phyloP scores from a whole-genome alignment of 2,329 filamentous ascomycete genomes.

The Cordyceps farinosa region DNA sequence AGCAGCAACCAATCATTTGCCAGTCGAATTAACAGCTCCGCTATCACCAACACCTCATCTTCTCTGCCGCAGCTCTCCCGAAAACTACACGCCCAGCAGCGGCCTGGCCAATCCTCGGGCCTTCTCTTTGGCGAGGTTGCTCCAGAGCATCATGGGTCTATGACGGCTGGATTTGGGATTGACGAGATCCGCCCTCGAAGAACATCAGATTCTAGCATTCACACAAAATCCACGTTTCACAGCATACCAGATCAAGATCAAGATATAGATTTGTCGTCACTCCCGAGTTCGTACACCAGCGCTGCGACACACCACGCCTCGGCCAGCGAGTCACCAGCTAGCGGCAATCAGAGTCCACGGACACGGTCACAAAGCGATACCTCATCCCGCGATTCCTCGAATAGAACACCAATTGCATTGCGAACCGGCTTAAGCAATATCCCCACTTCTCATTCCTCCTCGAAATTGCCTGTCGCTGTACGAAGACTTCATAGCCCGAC shows the following conservation, averaged over 20 bases:
- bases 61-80: slow-evolving; percentile 24
- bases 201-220: slow-evolving; percentile 69
- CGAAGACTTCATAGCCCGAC: slow-evolving; percentile 41
- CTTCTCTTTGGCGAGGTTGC: slow-evolving; percentile 74
- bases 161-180: slow-evolving; percentile 59
- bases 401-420: slow-evolving; percentile 27
- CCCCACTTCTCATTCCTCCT: slow-evolving; percentile 32
- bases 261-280: slow-evolving; percentile 58
- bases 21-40: slow-evolving; percentile 54
- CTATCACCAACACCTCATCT: neutral
- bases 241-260: slow-evolving; percentile 52
- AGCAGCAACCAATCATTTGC: slow-evolving; percentile 57
- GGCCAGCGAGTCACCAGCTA: slow-evolving; percentile 22
- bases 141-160: slow-evolving; percentile 52
- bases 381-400: slow-evolving; percentile 34
- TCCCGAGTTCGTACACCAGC: slow-evolving; percentile 61
- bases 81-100: slow-evolving; percentile 33
- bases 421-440: slow-evolving; percentile 28
- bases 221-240: slow-evolving; percentile 45
- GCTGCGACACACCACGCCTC: slow-evolving; percentile 25
- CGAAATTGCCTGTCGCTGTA: slow-evolving; percentile 45
- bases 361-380: slow-evolving; percentile 60
- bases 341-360: slow-evolving; percentile 33
- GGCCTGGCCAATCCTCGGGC: slow-evolving; percentile 38
- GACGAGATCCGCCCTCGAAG: slow-evolving; percentile 50